Conservation (phyloP, 352 stramenopile genomes). For the Pythium folliculosum region DNA sequence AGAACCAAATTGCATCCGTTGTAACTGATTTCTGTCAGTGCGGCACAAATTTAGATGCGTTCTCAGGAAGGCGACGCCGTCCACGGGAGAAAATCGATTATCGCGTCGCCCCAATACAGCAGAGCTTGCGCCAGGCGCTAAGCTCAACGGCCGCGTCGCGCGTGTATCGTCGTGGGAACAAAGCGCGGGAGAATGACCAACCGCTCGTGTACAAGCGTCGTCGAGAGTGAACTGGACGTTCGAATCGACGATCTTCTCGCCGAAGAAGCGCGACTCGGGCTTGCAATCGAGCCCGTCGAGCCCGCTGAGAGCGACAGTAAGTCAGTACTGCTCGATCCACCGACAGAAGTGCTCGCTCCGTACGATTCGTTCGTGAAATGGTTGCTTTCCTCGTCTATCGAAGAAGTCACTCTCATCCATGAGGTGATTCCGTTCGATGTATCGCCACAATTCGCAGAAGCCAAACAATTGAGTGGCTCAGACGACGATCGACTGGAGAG, state of each 20-base stretch:
- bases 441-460: slow-evolving; percentile 4
- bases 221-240: slow-evolving; percentile 16
- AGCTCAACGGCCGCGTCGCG: not conserved
- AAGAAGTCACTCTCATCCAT: slow-evolving; percentile 46
- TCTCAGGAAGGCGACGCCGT: not conserved
- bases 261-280: slow-evolving; percentile 8
- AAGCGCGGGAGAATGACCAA: not conserved
- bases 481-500: not conserved
- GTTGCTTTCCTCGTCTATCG: slow-evolving; percentile 46
- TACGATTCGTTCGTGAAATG: slow-evolving; percentile 67
- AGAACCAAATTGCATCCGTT: not conserved
- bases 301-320: not conserved
- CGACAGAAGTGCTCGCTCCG: slow-evolving; percentile 36
- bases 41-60: not conserved
- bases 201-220: not conserved
- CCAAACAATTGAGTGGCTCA: not conserved
- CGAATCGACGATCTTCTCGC: slow-evolving; percentile 18
- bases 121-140: not conserved
- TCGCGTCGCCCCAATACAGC: not conserved
- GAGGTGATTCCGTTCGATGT: slow-evolving; percentile 30
- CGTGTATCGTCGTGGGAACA: not conserved
- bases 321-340: slow-evolving; percentile 30
- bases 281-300: not conserved
- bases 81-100: not conserved
- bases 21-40: not conserved